Evolutionary conservation across 805 yeast species (phyloP).

Genomic region (Lipomyces sp.): DNA sequence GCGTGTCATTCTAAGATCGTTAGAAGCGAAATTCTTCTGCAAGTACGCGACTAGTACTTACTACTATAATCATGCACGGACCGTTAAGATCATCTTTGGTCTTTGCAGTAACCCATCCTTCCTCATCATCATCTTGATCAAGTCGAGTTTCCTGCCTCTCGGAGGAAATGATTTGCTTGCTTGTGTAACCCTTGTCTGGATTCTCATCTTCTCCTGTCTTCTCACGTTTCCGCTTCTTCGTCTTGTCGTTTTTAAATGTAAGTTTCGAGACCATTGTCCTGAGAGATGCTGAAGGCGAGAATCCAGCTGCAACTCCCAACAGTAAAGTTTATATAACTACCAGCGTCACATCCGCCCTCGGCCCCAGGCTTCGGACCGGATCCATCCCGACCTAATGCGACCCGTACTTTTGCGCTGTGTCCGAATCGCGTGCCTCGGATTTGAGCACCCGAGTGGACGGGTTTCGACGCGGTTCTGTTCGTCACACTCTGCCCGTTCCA

Average conservation of each 20-base stretch:
- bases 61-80: slow-evolving; percentile 43
- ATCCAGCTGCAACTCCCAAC: neutral
- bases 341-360: neutral
- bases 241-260: slow-evolving; percentile 48
- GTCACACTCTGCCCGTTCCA: neutral
- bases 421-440: neutral
- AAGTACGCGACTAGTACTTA: slow-evolving; percentile 7
- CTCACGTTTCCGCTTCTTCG: slow-evolving; percentile 28
- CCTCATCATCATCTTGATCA: slow-evolving; percentile 22
- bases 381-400: slow-evolving; percentile 3
- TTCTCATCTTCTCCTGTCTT: slow-evolving; percentile 29
- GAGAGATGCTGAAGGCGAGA: neutral
- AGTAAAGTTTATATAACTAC: neutral
- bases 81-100: slow-evolving; percentile 44
- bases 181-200: slow-evolving; percentile 8
- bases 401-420: slow-evolving; percentile 1
- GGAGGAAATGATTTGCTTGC: slow-evolving; percentile 15
- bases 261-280: slow-evolving; percentile 47
- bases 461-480: neutral
- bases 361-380: neutral
- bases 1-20: slow-evolving; percentile 11
- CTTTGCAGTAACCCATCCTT: slow-evolving; percentile 44
- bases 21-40: neutral
- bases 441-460: neutral
- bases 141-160: slow-evolving; percentile 10